Evolutionary conservation across 768 basidiomycete species (phyloP), one percentile per base, ranked within the genome.

Genomic region (Pisolithus orientalis): DNA sequence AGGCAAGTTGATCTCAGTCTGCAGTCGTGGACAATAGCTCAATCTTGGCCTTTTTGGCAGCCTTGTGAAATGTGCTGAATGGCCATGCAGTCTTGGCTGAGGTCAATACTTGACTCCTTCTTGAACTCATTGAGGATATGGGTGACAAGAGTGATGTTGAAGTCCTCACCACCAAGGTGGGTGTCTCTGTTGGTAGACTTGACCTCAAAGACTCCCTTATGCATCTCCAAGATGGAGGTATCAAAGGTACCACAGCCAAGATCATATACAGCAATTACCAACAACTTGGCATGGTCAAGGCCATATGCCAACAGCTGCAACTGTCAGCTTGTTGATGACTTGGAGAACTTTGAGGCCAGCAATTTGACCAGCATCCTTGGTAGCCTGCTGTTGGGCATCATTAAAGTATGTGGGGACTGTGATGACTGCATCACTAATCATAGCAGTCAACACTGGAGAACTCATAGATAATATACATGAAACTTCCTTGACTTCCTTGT

Each of bases 41-140:
- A 47, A 96, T 94, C 83, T 99, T 98, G 59, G 95, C 96, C 78
- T 97, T 97, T 79, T 99, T 96, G 13, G 95, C 92, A n/a, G 96
- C 96, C 71, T 99, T 95, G 61, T 95, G n/a, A 92, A 56, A 98
- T 92, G 72, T 95, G 93, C 71, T 98, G 96, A 60, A 99, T 90
- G 6, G 96, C 94, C 89, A 97, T 96, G 47, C 86, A 80, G 69
- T 99, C 96, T 59, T 80, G 75, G 59, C 75, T 76, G 40, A 98
- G 83, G 63, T 92, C 85, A 54, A 87, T 76, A 34, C 92, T 88
- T 4, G 78, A 75, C 67, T 94, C 87, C 76, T 94, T 94, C 83
- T 96, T 92, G 85, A 98, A 98, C 70, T 94, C 87, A 51, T 79
- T 75, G 44, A 97, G 70, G 65, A 99, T 78, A 72, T 89, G 73